phyloP scores from a whole-genome alignment of 192 early-diverging fungal genomes.

The Podochytrium sp. region DNA sequence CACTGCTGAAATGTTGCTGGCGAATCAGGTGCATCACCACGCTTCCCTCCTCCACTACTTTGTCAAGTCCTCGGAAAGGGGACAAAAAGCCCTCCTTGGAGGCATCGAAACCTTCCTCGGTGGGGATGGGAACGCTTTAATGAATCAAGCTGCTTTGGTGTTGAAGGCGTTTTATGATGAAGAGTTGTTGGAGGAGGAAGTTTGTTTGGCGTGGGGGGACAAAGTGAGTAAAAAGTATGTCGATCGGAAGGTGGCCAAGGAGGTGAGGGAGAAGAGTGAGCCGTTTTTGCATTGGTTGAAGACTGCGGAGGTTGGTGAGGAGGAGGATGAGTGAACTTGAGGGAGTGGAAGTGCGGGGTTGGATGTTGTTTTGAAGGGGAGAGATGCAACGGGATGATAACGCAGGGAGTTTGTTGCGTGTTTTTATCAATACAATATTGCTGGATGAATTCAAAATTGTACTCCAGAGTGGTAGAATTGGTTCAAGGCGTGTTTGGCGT shows the following conservation, averaged over 20 bases:
- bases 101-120: conserved; percentile 87
- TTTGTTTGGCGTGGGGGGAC: conserved; percentile 87
- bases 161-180: conserved; percentile 89
- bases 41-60: conserved; percentile 76
- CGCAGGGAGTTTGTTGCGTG: too few relatives aligned
- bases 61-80: conserved; percentile 71
- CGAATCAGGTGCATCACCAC: conserved; percentile 74
- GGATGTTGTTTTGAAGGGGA: too few relatives aligned
- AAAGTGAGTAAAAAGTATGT: conserved; percentile 85
- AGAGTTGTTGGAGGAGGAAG: conserved; percentile 92
- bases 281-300: conserved; percentile 91
- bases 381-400: too few relatives aligned
- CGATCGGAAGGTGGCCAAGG: conserved; percentile 76
- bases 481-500: too few relatives aligned
- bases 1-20: conserved; percentile 48
- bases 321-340: conserved; percentile 42
- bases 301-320: conserved; percentile 83
- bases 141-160: conserved; percentile 63
- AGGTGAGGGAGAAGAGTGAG: conserved; percentile 81
- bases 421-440: too few relatives aligned
- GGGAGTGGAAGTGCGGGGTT: too few relatives aligned
- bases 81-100: conserved; percentile 86
- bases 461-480: too few relatives aligned
- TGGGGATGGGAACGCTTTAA: conserved; percentile 39
- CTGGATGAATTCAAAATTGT: too few relatives aligned